phyloP scores from a whole-genome alignment of 2,329 filamentous ascomycete genomes.

The Sodiomyces alkalinus region DNA sequence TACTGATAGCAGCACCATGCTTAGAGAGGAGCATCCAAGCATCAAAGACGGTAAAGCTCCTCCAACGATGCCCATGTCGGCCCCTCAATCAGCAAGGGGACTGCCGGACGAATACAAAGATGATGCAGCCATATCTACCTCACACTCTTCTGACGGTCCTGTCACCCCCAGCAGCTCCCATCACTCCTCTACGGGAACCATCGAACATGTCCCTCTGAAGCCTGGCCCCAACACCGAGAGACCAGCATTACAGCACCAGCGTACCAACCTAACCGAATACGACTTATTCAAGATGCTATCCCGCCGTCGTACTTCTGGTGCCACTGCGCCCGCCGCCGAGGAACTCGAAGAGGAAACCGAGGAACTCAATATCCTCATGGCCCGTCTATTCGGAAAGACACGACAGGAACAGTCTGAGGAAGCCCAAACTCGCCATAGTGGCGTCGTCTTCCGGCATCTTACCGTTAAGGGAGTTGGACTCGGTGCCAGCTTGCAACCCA shows the following conservation, averaged over 20 bases:
- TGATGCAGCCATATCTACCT: background rate
- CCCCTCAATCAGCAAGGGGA: no score
- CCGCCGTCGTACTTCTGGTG: slow-evolving; percentile 25
- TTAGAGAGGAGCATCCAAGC: background rate
- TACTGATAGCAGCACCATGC: no score
- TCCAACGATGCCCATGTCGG: no score
- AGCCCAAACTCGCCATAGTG: slow-evolving; percentile 53
- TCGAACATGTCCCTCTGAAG: slow-evolving; percentile 12
- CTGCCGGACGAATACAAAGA: background rate
- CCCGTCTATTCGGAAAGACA: slow-evolving; percentile 52
- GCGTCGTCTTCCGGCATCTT: slow-evolving; percentile 54
- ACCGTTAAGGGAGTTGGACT: slow-evolving; percentile 57
- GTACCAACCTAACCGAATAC: slow-evolving; percentile 26
- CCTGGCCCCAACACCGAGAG: slow-evolving; percentile 8
- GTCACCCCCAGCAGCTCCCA: background rate
- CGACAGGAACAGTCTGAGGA: slow-evolving; percentile 52
- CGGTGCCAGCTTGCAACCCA: slow-evolving; percentile 38
- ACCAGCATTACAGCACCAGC: slow-evolving; percentile 10
- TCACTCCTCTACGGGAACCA: slow-evolving; percentile 2
- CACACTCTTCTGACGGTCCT: background rate
- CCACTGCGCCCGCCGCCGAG: slow-evolving; percentile 17
- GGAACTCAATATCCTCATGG: slow-evolving; percentile 49
- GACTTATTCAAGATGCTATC: slow-evolving; percentile 35
- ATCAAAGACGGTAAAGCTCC: background rate
- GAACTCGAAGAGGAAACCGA: slow-evolving; percentile 21